These are phyloP conservation scores for Ascochyta clinopodiicola DNA, from an alignment of 2,329 filamentous ascomycete species.

Conservation along the genomic window DNA sequence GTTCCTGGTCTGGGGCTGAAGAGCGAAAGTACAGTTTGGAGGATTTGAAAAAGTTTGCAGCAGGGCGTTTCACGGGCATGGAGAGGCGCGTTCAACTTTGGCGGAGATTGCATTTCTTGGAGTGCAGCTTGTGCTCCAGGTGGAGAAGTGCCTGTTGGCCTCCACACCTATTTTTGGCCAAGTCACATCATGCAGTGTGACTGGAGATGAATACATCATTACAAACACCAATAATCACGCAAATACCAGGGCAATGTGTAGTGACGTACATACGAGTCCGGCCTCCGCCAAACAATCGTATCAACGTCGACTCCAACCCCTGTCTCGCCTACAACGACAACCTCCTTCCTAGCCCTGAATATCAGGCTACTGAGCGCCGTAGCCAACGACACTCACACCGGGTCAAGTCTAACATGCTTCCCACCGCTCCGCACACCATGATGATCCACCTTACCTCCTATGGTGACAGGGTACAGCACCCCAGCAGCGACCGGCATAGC, in stretches of 20 bases:
- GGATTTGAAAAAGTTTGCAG: constrained; percentile 16
- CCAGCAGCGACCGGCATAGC: constrained; percentile 84
- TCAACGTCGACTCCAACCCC: not conserved
- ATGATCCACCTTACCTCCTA: constrained; percentile 55
- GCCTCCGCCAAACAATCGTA: constrained; percentile 2
- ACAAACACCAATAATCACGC: not conserved
- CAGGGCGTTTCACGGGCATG: constrained; percentile 19
- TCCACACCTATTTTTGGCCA: not conserved
- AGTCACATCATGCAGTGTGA: constrained; percentile 8
- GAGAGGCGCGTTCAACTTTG: constrained; percentile 13
- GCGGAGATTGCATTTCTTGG: not conserved
- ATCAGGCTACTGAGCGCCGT: constrained; percentile 94
- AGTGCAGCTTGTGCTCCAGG: not conserved
- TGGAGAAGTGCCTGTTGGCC: not conserved
- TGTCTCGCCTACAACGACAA: not conserved
- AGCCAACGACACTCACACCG: constrained; percentile 86
- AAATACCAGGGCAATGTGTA: not conserved
- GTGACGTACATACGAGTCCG: no score
- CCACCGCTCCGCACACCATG: constrained; percentile 47
- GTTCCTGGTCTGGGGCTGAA: not conserved
- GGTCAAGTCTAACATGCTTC: constrained; percentile 70
- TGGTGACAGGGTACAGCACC: constrained; percentile 70
- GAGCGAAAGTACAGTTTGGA: not conserved
- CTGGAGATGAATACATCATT: not conserved
- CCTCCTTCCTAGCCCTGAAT: constrained; percentile 41